phyloP scores from a whole-genome alignment of 495 filamentous ascomycete genomes.

The Niebla homalea region DNA sequence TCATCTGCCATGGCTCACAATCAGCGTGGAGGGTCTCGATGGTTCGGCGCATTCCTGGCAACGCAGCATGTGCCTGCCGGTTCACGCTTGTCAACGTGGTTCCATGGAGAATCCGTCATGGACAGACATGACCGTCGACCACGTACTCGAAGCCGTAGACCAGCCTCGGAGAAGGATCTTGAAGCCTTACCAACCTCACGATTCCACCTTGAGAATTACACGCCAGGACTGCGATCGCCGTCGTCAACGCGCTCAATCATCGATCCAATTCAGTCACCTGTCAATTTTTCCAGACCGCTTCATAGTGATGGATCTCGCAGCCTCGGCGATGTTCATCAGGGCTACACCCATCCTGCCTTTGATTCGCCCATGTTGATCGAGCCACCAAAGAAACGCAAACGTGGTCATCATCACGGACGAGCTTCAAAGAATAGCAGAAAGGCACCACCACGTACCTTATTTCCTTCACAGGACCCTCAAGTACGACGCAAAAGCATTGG shows the following conservation, averaged over 20 bases:
- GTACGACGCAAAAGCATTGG: constrained; percentile 43
- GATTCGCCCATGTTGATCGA: not conserved
- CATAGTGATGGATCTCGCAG: constrained; percentile 9
- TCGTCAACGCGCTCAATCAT: constrained; percentile 16
- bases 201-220: not conserved
- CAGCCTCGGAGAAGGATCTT: constrained; percentile 1
- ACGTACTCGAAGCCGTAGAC: not conserved
- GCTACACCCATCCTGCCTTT: constrained; percentile 1
- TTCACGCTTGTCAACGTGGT: constrained; percentile 11
- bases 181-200: not conserved
- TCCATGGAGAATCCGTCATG: constrained; percentile 12
- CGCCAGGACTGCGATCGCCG: constrained; percentile 8
- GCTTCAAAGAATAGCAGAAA: constrained; percentile 1
- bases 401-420: not conserved
- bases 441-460: constrained; percentile 31
- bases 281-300: constrained; percentile 8
- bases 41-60: not conserved
- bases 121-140: constrained; percentile 1
- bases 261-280: constrained; percentile 15
- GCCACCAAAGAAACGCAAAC: not conserved
- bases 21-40: not conserved
- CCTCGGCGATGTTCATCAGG: constrained; percentile 1
- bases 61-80: constrained; percentile 11
- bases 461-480: constrained; percentile 38
- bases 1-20: not conserved